phyloP scores from a whole-genome alignment of 331 rosid species.

The Rosa hybrid region DNA sequence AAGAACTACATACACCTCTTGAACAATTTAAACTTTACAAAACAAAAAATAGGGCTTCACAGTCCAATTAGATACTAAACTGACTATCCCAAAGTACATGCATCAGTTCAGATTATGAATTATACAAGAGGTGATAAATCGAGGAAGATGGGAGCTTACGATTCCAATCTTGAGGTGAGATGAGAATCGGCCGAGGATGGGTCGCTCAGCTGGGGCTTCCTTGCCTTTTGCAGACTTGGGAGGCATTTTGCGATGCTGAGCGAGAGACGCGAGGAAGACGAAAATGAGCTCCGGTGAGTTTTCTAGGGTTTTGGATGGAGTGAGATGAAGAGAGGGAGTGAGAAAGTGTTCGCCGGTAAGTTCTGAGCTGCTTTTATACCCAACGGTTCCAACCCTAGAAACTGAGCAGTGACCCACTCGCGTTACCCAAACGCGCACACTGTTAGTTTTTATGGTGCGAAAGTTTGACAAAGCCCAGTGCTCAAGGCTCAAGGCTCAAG shows the following conservation, averaged over 20 bases:
- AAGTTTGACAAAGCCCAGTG: too few relatives aligned
- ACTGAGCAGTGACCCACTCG: not conserved
- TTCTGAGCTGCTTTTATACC: not conserved
- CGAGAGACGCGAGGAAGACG: not conserved
- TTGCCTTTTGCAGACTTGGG: constrained; percentile 84
- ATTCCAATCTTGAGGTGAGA: constrained; percentile 96
- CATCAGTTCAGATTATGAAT: not conserved
- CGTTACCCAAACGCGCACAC: not conserved
- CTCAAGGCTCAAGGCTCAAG: too few relatives aligned
- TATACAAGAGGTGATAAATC: not conserved
- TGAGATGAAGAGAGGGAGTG: not conserved
- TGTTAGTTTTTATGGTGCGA: too few relatives aligned
- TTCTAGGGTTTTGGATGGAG: constrained; percentile 22
- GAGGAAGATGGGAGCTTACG: constrained; percentile 31
- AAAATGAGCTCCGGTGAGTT: not conserved
- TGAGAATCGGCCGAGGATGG: constrained; percentile 88
- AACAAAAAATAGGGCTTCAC: too few relatives aligned
- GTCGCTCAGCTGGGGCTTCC: constrained; percentile 84
- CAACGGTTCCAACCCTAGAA: constrained; percentile 23
- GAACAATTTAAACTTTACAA: not conserved
- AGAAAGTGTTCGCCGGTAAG: not conserved
- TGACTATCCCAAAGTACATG: not conserved
- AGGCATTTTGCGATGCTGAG: constrained; percentile 55
- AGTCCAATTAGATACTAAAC: not conserved
- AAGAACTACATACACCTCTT: not conserved